These are phyloP conservation scores for Intubia oerlemansii DNA, from an alignment of 2,329 filamentous ascomycete genomes.

Conservation along the genomic window DNA sequence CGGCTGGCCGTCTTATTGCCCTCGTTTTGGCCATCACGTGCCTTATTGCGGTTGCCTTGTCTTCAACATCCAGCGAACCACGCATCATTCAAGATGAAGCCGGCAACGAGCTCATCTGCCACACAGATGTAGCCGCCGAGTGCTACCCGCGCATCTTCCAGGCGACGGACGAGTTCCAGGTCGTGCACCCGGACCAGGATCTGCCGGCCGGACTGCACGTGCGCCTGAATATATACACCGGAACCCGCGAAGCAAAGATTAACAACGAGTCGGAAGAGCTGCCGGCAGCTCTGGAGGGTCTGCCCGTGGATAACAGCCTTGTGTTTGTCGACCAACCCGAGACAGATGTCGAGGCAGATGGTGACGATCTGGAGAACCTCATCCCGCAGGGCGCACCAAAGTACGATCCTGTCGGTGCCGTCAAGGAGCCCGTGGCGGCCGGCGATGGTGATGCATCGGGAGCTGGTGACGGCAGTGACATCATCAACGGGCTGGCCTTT, in stretches of 20 bases:
- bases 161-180: constrained; percentile 42
- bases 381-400: constrained; percentile 28
- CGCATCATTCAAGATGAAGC: neutral
- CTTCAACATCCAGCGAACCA: too few species aligned
- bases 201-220: constrained; percentile 44
- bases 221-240: constrained; percentile 41
- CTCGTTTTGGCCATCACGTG: constrained; percentile 1
- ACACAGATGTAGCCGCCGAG: constrained; percentile 33
- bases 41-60: neutral
- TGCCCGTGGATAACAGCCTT: constrained; percentile 29
- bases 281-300: constrained; percentile 21
- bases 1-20: neutral
- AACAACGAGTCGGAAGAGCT: constrained; percentile 33
- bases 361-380: constrained; percentile 8
- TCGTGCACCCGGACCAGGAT: constrained; percentile 41
- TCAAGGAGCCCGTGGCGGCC: constrained; percentile 25
- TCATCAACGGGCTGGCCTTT: constrained; percentile 19
- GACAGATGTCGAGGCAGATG: constrained; percentile 5
- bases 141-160: constrained; percentile 46
- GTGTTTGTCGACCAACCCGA: constrained; percentile 29
- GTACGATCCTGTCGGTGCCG: constrained; percentile 34
- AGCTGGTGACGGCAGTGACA: too few species aligned
- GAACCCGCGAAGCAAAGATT: constrained; percentile 42
- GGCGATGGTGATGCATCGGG: neutral
- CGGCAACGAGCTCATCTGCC: constrained; percentile 38